These are phyloP conservation scores for Nakazawaea wickerhamii DNA, from an alignment of 805 yeast genomes.

Conservation along the genomic window DNA sequence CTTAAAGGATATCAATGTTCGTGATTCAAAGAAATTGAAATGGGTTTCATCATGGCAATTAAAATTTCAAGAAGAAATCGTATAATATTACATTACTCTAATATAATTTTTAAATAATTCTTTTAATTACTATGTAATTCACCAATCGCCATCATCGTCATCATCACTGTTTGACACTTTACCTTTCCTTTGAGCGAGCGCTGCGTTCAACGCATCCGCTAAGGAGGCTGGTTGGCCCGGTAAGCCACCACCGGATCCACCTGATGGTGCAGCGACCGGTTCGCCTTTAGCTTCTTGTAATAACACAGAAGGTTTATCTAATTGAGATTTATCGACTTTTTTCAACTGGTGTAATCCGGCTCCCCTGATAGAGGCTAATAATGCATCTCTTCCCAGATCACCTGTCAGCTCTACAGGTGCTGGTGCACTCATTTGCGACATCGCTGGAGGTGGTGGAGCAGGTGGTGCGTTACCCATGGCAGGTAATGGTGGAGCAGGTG, in stretches of 20 bases:
- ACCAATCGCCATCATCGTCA: conserved; percentile 79
- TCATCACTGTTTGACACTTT: conserved; percentile 80
- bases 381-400: conserved; percentile 69
- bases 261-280: conserved; percentile 29
- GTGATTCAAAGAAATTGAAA: conserved; percentile 46
- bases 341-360: conserved; percentile 67
- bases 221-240: conserved; percentile 58
- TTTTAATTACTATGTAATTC: conserved; percentile 5
- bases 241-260: conserved; percentile 34
- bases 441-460: conserved; percentile 44
- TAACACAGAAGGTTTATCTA: conserved; percentile 72
- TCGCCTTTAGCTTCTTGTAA: conserved; percentile 71
- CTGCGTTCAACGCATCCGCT: conserved; percentile 87
- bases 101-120: not conserved
- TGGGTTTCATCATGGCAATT: conserved; percentile 53
- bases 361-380: conserved; percentile 79
- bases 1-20: conserved; percentile 42
- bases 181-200: conserved; percentile 73
- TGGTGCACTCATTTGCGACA: conserved; percentile 33
- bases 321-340: conserved; percentile 76
- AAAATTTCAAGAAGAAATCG: conserved; percentile 30
- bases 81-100: not conserved
- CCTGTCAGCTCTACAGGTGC: conserved; percentile 30
- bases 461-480: conserved; percentile 30
- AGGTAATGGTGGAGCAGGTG: conserved; percentile 31